Conservation (phyloP, 176 grass and related monocot species). For the Saccharum officinarum region DNA sequence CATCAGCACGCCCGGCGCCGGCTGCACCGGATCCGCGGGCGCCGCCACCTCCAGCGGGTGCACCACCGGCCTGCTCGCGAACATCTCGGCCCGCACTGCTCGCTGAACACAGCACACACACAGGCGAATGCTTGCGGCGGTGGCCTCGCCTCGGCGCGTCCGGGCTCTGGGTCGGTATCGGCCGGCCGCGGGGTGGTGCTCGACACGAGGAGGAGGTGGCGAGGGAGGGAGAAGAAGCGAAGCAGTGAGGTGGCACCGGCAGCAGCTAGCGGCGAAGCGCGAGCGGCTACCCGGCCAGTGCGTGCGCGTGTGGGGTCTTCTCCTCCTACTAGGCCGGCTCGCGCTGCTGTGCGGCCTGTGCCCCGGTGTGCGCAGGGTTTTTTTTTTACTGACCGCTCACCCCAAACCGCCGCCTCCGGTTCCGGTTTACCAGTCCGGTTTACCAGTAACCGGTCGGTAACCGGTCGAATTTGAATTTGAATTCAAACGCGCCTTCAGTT, state of each 20-base stretch:
- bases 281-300: neutral
- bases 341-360: neutral
- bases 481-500: too few species aligned
- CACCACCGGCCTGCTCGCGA: constrained; percentile 79
- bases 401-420: too few species aligned
- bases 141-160: neutral
- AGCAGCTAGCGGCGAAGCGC: neutral
- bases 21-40: constrained; percentile 56
- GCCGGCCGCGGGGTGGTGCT: neutral
- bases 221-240: neutral
- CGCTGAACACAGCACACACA: neutral
- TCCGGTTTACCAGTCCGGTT: too few species aligned
- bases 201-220: neutral
- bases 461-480: too few species aligned
- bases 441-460: too few species aligned
- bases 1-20: constrained; percentile 64
- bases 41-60: constrained; percentile 93
- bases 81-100: constrained; percentile 45
- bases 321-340: neutral
- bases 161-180: neutral
- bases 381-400: too few species aligned
- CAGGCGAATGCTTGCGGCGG: neutral
- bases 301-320: neutral
- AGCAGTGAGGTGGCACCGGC: neutral
- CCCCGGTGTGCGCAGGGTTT: too few species aligned